These are phyloP conservation scores for Aspergillus candidus DNA, from an alignment of 2,329 filamentous ascomycete genomes.

Conservation along the genomic window DNA sequence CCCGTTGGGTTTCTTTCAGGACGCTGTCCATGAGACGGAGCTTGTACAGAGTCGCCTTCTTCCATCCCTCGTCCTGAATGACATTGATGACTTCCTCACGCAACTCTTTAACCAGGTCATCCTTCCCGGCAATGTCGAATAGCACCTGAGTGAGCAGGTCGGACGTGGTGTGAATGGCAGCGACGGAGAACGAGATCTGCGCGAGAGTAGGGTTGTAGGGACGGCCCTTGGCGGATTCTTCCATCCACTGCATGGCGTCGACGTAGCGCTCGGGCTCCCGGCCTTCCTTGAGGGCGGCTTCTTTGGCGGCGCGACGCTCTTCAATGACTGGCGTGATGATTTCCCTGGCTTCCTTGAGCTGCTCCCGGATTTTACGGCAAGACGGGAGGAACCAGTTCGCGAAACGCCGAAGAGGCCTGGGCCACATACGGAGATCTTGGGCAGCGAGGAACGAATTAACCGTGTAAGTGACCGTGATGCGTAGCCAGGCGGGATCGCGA, in stretches of 20 bases:
- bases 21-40: conserved; percentile 40
- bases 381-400: conserved; percentile 7
- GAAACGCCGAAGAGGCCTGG: conserved; percentile 3
- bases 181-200: conserved; percentile 18
- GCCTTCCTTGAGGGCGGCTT: background rate
- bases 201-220: conserved; percentile 14
- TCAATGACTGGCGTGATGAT: conserved; percentile 10
- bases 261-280: conserved; percentile 1
- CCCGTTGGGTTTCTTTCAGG: conserved; percentile 36
- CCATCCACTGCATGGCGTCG: conserved; percentile 22
- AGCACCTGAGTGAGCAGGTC: conserved; percentile 20
- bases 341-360: conserved; percentile 6
- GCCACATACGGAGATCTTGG: conserved; percentile 8
- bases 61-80: conserved; percentile 20
- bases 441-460: conserved; percentile 15
- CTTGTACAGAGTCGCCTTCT: conserved; percentile 33
- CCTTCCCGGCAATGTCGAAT: conserved; percentile 12
- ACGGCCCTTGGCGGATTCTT: conserved; percentile 17
- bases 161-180: conserved; percentile 18
- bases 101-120: conserved; percentile 9
- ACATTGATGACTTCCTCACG: conserved; percentile 18
- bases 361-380: conserved; percentile 6
- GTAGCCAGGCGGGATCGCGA: conserved; percentile 21
- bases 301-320: background rate
- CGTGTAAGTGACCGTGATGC: conserved; percentile 22